phyloP scores from a whole-genome alignment of 2,329 filamentous ascomycete species.

The Aspergillus costaricaensis region DNA sequence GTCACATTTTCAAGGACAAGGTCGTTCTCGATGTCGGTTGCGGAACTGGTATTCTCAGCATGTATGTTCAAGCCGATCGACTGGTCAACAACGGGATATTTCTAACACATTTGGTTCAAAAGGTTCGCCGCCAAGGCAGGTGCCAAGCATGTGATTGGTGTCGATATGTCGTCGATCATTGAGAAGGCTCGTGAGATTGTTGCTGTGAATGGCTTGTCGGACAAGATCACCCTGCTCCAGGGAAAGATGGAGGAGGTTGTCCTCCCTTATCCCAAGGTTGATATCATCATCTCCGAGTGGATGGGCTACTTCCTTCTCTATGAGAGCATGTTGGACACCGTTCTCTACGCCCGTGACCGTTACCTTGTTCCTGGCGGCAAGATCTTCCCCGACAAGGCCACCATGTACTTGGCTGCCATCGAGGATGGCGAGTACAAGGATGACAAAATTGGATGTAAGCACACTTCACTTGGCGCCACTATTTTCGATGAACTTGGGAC shows the following conservation, averaged over 20 bases:
- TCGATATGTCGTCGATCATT: slow-evolving; percentile 99
- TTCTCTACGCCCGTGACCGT: slow-evolving; percentile 91
- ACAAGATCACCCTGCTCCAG: slow-evolving; percentile 96
- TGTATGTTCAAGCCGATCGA: slow-evolving; percentile 58
- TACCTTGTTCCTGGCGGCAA: slow-evolving; percentile 84
- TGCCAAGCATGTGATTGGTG: slow-evolving; percentile 97
- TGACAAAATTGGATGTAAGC: slow-evolving; percentile 97
- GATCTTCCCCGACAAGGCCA: slow-evolving; percentile 99
- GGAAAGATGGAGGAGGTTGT: slow-evolving; percentile 99
- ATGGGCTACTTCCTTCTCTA: slow-evolving; percentile 99
- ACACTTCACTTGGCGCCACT: background rate
- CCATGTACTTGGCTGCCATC: slow-evolving; percentile 93
- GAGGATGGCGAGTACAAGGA: slow-evolving; percentile 99
- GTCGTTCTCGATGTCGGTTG: slow-evolving; percentile 96
- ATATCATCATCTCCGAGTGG: slow-evolving; percentile 99
- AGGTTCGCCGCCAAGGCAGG: slow-evolving; percentile 97
- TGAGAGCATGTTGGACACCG: slow-evolving; percentile 98
- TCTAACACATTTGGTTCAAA: slow-evolving; percentile 23
- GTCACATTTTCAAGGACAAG: slow-evolving; percentile 89
- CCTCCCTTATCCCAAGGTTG: slow-evolving; percentile 90
- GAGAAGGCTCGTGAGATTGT: slow-evolving; percentile 98
- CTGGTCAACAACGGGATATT: slow-evolving; percentile 9
- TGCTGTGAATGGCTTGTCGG: slow-evolving; percentile 82
- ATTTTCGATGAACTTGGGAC: background rate
- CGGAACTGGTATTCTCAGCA: slow-evolving; percentile 96